Conservation (phyloP, 2,329 filamentous ascomycete species). For the Penicillium nordicum region DNA sequence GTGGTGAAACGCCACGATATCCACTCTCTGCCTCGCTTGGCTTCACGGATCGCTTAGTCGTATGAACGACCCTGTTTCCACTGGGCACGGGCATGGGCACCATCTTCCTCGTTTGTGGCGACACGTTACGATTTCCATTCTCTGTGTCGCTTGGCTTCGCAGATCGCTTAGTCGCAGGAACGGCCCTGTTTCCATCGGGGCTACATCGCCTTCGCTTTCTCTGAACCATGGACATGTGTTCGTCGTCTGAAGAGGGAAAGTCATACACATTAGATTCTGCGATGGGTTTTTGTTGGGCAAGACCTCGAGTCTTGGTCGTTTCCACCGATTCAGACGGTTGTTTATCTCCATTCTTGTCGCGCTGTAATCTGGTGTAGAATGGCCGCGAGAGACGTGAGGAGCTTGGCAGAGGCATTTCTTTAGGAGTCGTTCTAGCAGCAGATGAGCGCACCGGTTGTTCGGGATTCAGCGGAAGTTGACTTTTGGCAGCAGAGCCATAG, state of each 20-base stretch:
- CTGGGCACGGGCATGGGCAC: background rate
- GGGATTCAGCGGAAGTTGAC: slow-evolving; percentile 6
- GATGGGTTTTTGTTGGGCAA: background rate
- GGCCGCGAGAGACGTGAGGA: background rate
- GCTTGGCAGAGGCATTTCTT: background rate
- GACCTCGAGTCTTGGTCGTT: background rate
- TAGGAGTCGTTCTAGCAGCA: background rate
- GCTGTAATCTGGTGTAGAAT: background rate
- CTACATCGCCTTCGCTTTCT: slow-evolving; percentile 22
- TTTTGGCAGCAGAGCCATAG: slow-evolving; percentile 34
- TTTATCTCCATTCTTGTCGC: slow-evolving; percentile 4
- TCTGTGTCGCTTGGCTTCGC: background rate
- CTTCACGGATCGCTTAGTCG: background rate
- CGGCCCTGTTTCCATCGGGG: background rate
- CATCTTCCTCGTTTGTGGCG: background rate
- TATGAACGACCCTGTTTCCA: background rate
- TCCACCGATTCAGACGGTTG: background rate
- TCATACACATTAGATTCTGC: slow-evolving; percentile 24
- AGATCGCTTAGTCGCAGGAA: background rate
- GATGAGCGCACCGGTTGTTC: background rate
- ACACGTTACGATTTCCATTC: background rate
- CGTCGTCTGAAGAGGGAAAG: slow-evolving; percentile 29
- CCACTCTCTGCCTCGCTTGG: background rate
- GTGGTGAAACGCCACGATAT: background rate
- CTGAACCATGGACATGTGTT: slow-evolving; percentile 11